Base-by-base conservation (phyloP, 805 yeast species). In the Wickerhamiella allomyrinae region DNA sequence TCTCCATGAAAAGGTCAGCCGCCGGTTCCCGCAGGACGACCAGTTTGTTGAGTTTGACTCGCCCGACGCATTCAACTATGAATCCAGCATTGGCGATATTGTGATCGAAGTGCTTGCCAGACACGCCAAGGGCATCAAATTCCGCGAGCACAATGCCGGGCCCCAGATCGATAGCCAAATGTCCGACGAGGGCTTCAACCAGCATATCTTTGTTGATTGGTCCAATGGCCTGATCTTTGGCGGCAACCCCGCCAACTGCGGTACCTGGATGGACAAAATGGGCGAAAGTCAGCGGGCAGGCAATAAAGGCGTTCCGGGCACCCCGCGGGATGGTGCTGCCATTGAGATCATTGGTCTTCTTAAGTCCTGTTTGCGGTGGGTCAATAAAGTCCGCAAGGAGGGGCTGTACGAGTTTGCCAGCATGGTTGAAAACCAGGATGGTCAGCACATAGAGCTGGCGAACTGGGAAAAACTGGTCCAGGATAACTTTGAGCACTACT, bases 181-280 rank as follows among this genome's bases (percentile, higher is more conserved):
- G 97, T 76, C 66, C 41, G 86, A 79, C 57, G 84, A 81, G 54
- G 98, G 98, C 0, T 89, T 89, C 66, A 80, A 89, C 57, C 87
- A 89, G 36, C 71, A 74, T 48, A 71, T 87, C 1, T 54, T 62
- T 44, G 85, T 87, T 36, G 96, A 89, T 58, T 89, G 96, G 96
- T 54, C 65, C 0, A 86, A 82, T 10, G 98, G 98, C 1, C 63
- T 91, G 23, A 66, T 87, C 3, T 80, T 76, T 58, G 98, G 97
- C 37, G 97, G 98, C 2, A 82, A 83, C 39, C 94, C 82, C 59
- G 74, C 63, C 58, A 89, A 89, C 57, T 89, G 98, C 65, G 98
- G 98, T 19, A 91, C 98, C 0, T 89, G 98, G 98, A 89, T 87
- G 95, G 98, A 89, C 62, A 89, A 89, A 63, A 89, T 89, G 97